Conservation (phyloP, 371 early-diverging fungal genomes). For the Mortierella sp. region DNA sequence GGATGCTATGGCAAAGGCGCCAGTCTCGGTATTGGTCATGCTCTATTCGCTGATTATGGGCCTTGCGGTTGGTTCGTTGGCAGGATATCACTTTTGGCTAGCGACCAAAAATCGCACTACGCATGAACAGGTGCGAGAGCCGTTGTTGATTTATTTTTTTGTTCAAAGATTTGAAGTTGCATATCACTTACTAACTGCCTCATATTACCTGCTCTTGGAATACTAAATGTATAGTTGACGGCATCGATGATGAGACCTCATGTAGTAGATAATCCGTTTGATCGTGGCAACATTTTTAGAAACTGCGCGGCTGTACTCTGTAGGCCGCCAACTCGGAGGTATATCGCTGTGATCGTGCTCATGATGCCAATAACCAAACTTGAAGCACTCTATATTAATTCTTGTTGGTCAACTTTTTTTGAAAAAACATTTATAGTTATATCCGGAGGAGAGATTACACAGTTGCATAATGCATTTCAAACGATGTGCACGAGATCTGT, state of each 20-base stretch:
- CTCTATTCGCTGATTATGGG: constrained; percentile 73
- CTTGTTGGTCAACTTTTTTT: not conserved
- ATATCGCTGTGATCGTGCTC: not conserved
- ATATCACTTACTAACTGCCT: not conserved
- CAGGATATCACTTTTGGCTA: constrained; percentile 82
- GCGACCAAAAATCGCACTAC: constrained; percentile 83
- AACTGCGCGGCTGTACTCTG: constrained; percentile 72
- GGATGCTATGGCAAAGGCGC: constrained; percentile 54
- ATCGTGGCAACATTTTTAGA: constrained; percentile 58
- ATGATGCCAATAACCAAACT: not conserved
- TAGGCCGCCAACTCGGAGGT: constrained; percentile 71
- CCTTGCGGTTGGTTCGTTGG: constrained; percentile 77
- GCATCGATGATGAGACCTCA: constrained; percentile 63
- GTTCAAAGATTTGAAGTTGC: not conserved
- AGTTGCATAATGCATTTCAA: constrained; percentile 3
- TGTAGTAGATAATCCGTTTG: constrained; percentile 64
- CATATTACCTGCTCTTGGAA: constrained; percentile 5
- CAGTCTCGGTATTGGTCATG: constrained; percentile 70
- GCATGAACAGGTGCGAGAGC: constrained; percentile 81
- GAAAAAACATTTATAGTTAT: constrained; percentile 34
- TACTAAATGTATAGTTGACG: constrained; percentile 54
- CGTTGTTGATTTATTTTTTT: not conserved
- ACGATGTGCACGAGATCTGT: too few species aligned
- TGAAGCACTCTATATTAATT: not conserved
- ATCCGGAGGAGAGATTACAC: constrained; percentile 47